Evolutionary conservation across 225 moss, liverwort and hornwort genomes (phyloP).

Genomic region (Physcomitrellopsis africana): DNA sequence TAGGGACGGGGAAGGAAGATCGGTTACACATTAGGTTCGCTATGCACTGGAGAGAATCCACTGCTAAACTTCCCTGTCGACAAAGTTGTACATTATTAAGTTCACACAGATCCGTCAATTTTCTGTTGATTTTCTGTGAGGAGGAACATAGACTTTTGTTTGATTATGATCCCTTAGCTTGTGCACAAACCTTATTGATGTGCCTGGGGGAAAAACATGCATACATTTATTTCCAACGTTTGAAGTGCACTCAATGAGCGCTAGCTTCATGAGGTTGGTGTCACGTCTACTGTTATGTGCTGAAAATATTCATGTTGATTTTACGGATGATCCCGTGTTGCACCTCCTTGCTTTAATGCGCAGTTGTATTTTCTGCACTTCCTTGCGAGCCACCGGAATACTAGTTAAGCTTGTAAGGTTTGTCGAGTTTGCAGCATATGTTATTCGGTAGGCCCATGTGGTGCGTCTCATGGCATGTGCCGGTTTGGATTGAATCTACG

Average conservation of each 20-base stretch:
- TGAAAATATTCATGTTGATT: background rate
- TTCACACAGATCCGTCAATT: conserved; percentile 18
- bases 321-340: background rate
- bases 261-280: conserved; percentile 22
- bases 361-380: background rate
- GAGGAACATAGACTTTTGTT: background rate
- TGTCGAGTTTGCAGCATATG: conserved; percentile 13
- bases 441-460: conserved; percentile 4
- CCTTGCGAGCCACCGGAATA: too few species aligned
- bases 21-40: conserved; percentile 17
- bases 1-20: background rate
- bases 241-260: background rate
- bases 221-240: background rate
- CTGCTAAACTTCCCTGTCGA: conserved; percentile 27
- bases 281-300: background rate
- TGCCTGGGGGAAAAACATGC: conserved; percentile 2
- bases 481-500: conserved; percentile 24
- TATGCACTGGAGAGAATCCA: background rate
- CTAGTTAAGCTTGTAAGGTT: too few species aligned
- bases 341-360: conserved; percentile 5
- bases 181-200: too few species aligned
- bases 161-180: conserved; percentile 22
- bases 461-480: background rate
- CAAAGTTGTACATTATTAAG: conserved; percentile 40
- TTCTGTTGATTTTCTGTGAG: background rate